These are phyloP conservation scores for Wickerhamiella bombiphila DNA, from an alignment of 805 yeast species.

Conservation along the genomic window DNA sequence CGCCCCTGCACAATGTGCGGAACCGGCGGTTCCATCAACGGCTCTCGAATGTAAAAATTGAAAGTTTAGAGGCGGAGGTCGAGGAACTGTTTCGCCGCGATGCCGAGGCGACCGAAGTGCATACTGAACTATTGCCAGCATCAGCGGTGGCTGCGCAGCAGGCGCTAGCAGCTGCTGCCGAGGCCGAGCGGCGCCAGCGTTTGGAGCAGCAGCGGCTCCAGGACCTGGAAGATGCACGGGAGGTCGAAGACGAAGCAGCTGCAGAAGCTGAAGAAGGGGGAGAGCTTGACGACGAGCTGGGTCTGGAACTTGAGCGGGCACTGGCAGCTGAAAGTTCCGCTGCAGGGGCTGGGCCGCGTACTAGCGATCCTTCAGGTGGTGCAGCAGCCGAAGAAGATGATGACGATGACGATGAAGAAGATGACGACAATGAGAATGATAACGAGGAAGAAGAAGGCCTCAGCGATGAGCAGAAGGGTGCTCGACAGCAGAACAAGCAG, in stretches of 20 bases:
- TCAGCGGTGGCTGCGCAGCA: slow-evolving; percentile 22
- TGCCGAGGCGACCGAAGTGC: slow-evolving; percentile 67
- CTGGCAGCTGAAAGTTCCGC: slow-evolving; percentile 24
- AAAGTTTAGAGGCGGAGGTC: slow-evolving; percentile 64
- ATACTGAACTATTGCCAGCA: slow-evolving; percentile 52
- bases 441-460: slow-evolving; percentile 37
- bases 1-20: slow-evolving; percentile 60
- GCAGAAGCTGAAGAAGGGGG: slow-evolving; percentile 23
- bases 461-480: slow-evolving; percentile 39
- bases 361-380: slow-evolving; percentile 1
- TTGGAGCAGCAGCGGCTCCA: background rate
- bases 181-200: slow-evolving; percentile 15
- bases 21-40: slow-evolving; percentile 59
- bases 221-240: slow-evolving; percentile 20
- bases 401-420: slow-evolving; percentile 38
- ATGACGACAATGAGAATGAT: slow-evolving; percentile 41
- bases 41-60: slow-evolving; percentile 54
- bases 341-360: slow-evolving; percentile 30
- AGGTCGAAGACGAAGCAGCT: slow-evolving; percentile 25
- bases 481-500: slow-evolving; percentile 50
- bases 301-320: slow-evolving; percentile 23
- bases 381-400: slow-evolving; percentile 27
- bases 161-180: slow-evolving; percentile 23
- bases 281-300: slow-evolving; percentile 21
- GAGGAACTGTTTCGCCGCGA: slow-evolving; percentile 62